phyloP scores from a whole-genome alignment of 2,329 filamentous ascomycete species.

The Emergomyces pasteurianus region DNA sequence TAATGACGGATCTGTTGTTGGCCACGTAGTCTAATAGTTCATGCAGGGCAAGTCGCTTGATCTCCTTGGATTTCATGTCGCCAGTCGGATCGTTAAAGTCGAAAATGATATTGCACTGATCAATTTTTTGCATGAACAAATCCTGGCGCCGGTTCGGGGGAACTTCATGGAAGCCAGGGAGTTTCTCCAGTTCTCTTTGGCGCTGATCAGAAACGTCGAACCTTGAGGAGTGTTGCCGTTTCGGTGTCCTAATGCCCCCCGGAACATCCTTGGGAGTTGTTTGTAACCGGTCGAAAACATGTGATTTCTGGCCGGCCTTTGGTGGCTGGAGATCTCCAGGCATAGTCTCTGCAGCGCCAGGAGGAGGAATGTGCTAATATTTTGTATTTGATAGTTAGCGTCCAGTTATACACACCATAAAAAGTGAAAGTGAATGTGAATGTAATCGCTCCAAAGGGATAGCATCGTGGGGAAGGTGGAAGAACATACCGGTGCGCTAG shows the following conservation, averaged over 20 bases:
- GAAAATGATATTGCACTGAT: conserved; percentile 99
- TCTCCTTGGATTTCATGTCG: conserved; percentile 99
- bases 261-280: conserved; percentile 93
- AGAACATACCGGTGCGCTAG: conserved; percentile 70
- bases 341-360: conserved; percentile 93
- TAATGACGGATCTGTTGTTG: conserved; percentile 97
- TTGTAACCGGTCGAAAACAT: conserved; percentile 79
- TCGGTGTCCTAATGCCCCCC: conserved; percentile 87
- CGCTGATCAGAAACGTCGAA: conserved; percentile 94
- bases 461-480: not conserved
- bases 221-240: conserved; percentile 90
- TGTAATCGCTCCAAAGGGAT: not conserved
- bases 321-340: conserved; percentile 91
- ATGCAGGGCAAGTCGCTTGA: conserved; percentile 91
- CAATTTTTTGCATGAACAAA: conserved; percentile 99
- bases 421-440: too few relatives aligned
- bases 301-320: conserved; percentile 78
- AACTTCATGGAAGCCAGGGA: conserved; percentile 96
- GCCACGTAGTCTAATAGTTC: conserved; percentile 96
- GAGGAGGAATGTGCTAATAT: conserved; percentile 75
- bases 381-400: not conserved
- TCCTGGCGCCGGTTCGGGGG: conserved; percentile 89
- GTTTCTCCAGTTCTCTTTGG: conserved; percentile 83
- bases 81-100: conserved; percentile 97
- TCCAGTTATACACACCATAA: not conserved